Evolutionary conservation across 176 grass and related monocot genomes (phyloP).

Genomic region (Zoysia japonica): DNA sequence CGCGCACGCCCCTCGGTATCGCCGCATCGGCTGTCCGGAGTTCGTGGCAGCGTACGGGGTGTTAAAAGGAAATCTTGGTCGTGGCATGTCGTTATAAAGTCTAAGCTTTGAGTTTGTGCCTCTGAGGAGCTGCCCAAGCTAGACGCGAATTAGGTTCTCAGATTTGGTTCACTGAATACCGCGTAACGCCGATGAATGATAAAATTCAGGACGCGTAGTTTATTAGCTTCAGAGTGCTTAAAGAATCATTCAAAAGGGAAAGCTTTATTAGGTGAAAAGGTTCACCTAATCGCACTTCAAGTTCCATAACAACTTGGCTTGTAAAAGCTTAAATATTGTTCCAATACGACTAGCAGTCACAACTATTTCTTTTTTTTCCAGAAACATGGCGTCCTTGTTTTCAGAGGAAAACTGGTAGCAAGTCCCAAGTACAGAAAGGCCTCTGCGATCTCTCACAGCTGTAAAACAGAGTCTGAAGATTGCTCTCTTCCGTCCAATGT

Average conservation of each 20-base stretch:
- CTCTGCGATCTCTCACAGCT: conserved; percentile 19
- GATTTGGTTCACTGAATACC: conserved; percentile 31
- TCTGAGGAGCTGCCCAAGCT: conserved; percentile 14
- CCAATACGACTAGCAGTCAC: conserved; percentile 25
- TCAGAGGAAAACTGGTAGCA: conserved; percentile 10
- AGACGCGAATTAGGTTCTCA: conserved; percentile 47
- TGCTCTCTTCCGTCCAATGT: conserved; percentile 43
- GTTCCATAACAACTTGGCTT: conserved; percentile 16
- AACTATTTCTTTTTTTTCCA: neutral
- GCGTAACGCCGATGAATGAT: neutral
- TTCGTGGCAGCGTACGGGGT: conserved; percentile 18
- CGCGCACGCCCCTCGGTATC: neutral
- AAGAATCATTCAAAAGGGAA: conserved; percentile 32
- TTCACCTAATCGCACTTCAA: conserved; percentile 1
- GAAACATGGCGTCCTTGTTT: conserved; percentile 29
- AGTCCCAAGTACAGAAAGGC: conserved; percentile 17
- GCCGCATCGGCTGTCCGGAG: neutral
- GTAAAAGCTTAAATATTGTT: conserved; percentile 16
- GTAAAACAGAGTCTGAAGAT: conserved; percentile 36
- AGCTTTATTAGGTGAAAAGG: conserved; percentile 52
- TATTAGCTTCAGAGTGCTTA: conserved; percentile 42
- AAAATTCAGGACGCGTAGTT: conserved; percentile 24
- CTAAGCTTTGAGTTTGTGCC: conserved; percentile 12
- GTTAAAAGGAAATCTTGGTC: conserved; percentile 28
- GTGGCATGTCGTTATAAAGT: conserved; percentile 7